Percentiles rank a stretch among this genome's conserved stretches.
These are phyloP conservation scores for Bolboschoenus planiculmis DNA, from an alignment of 176 grass and related monocot species.

Conservation along the genomic window DNA sequence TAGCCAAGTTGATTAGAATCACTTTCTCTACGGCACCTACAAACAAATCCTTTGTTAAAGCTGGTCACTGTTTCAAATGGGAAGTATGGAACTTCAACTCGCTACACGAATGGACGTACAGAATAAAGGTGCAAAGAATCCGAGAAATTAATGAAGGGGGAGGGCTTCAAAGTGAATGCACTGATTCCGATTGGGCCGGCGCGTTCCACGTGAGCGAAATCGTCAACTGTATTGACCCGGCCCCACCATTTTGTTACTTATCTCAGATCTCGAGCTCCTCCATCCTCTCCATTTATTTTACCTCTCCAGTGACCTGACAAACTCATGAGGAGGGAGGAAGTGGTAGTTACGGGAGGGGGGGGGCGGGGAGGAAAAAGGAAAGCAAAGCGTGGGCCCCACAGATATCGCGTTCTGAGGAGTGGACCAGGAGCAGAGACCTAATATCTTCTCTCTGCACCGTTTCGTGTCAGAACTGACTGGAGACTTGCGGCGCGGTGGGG, in stretches of 20 bases:
- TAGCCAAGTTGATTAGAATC: neutral
- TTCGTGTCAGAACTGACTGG: neutral
- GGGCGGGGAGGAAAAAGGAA: neutral
- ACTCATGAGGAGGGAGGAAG: too few species aligned
- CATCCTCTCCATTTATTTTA: neutral
- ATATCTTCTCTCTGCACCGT: neutral
- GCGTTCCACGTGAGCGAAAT: conserved; percentile 44
- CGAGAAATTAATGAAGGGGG: neutral
- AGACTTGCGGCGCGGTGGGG: conserved; percentile 3
- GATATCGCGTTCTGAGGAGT: neutral
- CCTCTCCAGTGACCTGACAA: conserved; percentile 2
- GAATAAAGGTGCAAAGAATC: neutral
- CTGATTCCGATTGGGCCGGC: conserved; percentile 41
- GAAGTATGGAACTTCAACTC: too few species aligned
- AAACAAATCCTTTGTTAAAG: neutral
- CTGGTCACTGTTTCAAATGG: neutral
- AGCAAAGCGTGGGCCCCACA: neutral
- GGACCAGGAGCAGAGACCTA: neutral
- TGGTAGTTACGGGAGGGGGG: neutral
- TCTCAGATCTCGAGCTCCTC: neutral
- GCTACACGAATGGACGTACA: neutral
- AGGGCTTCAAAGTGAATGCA: conserved; percentile 19
- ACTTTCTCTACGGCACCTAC: neutral
- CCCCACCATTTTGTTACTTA: neutral
- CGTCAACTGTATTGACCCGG: conserved; percentile 45